Conservation (phyloP, 139 green algal species). For the Chloropicon primus region DNA sequence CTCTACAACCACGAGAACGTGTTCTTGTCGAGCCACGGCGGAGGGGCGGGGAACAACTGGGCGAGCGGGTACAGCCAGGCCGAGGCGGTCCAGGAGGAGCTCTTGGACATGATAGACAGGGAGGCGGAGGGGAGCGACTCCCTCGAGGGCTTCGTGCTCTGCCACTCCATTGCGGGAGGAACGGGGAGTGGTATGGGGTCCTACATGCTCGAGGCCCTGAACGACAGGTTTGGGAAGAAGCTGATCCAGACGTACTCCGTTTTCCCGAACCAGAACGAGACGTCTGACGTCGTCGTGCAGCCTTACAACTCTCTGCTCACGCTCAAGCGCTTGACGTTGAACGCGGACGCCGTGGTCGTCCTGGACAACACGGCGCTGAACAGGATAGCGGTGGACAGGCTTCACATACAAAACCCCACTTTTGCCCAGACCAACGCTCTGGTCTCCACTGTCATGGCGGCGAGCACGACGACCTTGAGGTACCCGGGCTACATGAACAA, state of each 20-base stretch:
- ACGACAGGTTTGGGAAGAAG: constrained; percentile 89
- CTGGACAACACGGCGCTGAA: constrained; percentile 81
- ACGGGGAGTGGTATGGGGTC: constrained; percentile 90
- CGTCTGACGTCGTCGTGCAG: constrained; percentile 87
- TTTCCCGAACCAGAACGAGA: constrained; percentile 95
- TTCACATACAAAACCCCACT: constrained; percentile 20
- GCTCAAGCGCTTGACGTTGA: constrained; percentile 85
- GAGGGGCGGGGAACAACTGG: constrained; percentile 98
- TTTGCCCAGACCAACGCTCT: constrained; percentile 88
- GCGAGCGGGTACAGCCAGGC: constrained; percentile 85
- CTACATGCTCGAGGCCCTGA: constrained; percentile 92
- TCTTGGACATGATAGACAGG: constrained; percentile 98
- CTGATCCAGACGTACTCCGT: constrained; percentile 91
- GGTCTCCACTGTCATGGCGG: constrained; percentile 96
- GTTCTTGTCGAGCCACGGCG: constrained; percentile 83
- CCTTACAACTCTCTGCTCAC: constrained; percentile 98
- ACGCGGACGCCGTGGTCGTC: constrained; percentile 78
- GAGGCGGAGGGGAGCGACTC: constrained; percentile 94
- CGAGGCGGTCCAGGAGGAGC: constrained; percentile 76
- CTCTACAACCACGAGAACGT: constrained; percentile 99
- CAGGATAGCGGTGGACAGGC: constrained; percentile 60
- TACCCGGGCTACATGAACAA: constrained; percentile 98
- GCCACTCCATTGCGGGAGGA: constrained; percentile 93
- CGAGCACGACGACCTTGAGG: constrained; percentile 86
- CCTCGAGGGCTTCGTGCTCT: constrained; percentile 93